phyloP scores from a whole-genome alignment of 768 basidiomycete species.

The Sistotremastrum niveocremeum region DNA sequence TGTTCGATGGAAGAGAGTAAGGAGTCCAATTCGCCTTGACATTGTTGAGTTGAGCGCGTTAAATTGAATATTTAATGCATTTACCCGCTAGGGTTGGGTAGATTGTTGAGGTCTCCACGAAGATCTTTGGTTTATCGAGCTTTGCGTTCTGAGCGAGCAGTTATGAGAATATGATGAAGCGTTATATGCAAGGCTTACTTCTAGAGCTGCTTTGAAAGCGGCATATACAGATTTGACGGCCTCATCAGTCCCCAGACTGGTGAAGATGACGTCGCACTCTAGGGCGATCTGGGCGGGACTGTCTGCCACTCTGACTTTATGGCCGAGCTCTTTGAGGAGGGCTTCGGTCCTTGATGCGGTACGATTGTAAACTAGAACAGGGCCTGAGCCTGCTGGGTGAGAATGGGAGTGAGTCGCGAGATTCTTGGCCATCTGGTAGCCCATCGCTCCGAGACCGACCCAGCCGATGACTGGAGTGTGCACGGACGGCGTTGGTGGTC shows the following conservation, averaged over 20 bases:
- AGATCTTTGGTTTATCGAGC: conserved; percentile 47
- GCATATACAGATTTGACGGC: conserved; percentile 52
- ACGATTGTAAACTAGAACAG: conserved; percentile 72
- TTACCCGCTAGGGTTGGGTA: conserved; percentile 40
- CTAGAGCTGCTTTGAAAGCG: conserved; percentile 43
- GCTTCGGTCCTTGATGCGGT: conserved; percentile 44
- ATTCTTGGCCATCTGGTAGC: conserved; percentile 66
- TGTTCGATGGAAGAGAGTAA: conserved; percentile 45
- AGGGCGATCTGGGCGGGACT: conserved; percentile 43
- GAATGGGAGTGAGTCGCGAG: conserved; percentile 41
- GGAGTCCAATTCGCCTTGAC: conserved; percentile 51
- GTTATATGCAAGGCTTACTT: conserved; percentile 22
- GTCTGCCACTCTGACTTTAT: conserved; percentile 41
- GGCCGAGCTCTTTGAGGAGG: conserved; percentile 42
- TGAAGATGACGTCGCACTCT: conserved; percentile 65
- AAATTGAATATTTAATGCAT: background rate
- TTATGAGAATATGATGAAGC: background rate
- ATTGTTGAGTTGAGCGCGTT: background rate
- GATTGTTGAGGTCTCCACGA: conserved; percentile 75
- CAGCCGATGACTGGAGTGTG: conserved; percentile 6
- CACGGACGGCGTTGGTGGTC: conserved; percentile 37
- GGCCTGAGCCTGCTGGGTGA: conserved; percentile 24
- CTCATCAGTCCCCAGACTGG: conserved; percentile 58
- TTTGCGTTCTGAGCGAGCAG: conserved; percentile 16
- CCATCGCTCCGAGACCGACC: conserved; percentile 51